Conservation (phyloP, 176 grass and related monocot genomes). For the Elaeis guineensis region DNA sequence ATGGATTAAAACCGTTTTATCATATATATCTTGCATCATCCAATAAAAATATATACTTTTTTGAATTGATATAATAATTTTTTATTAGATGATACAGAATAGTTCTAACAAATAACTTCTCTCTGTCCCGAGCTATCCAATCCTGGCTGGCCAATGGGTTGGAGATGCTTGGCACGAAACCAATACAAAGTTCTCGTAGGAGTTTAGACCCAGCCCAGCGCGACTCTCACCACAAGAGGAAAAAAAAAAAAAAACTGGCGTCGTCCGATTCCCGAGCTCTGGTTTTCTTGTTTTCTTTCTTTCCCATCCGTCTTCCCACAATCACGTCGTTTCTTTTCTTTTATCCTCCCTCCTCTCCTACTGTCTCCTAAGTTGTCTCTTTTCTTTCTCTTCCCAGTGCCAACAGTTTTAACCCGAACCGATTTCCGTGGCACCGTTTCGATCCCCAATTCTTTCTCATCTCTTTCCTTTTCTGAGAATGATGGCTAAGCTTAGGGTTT, state of each 20-base stretch:
- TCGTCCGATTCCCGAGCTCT: conserved; percentile 30
- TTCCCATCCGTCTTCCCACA: not conserved
- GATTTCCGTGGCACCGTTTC: conserved; percentile 63
- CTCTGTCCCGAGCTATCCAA: too few species aligned
- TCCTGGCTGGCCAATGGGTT: too few species aligned
- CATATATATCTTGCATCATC: too few species aligned
- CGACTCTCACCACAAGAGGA: too few species aligned
- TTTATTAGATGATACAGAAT: too few species aligned
- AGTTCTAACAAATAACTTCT: too few species aligned
- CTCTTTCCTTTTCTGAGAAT: not conserved
- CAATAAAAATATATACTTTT: too few species aligned
- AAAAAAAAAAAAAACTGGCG: conserved; percentile 19
- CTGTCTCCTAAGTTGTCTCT: not conserved
- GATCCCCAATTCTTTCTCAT: not conserved
- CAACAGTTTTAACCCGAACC: conserved; percentile 32
- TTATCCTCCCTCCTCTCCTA: not conserved
- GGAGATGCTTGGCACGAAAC: too few species aligned
- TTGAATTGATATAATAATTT: too few species aligned
- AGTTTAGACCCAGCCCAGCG: too few species aligned
- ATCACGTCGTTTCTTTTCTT: not conserved
- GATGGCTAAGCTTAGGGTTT: not conserved
- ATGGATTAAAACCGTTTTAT: too few species aligned
- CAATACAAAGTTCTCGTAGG: too few species aligned
- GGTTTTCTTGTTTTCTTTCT: conserved; percentile 15
- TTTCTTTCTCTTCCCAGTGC: not conserved